These are phyloP conservation scores for Melaleuca alternifolia DNA, from an alignment of 345 rosid species.

Conservation along the genomic window DNA sequence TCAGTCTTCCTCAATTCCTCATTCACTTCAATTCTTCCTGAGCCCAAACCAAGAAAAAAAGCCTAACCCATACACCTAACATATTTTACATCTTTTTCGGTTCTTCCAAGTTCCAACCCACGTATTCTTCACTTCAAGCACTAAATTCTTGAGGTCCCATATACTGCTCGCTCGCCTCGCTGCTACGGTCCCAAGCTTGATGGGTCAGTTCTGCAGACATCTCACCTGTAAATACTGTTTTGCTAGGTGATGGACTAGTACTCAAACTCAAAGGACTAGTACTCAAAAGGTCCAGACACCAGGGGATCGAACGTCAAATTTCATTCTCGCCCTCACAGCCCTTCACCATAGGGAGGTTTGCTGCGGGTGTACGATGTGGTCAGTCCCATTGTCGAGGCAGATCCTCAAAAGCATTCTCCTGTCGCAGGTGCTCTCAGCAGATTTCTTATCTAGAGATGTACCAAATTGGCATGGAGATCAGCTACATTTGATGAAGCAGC, in stretches of 20 bases:
- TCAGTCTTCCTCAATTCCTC: no score
- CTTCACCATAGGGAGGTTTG: neutral
- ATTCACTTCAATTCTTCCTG: no score
- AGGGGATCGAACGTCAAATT: neutral
- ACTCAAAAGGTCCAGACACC: neutral
- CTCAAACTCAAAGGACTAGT: no score
- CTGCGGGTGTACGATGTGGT: neutral
- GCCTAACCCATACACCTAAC: no score
- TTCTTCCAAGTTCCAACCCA: no score
- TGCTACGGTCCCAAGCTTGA: no score
- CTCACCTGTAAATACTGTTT: neutral
- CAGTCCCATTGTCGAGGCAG: neutral
- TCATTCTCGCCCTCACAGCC: neutral
- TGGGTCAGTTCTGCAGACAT: neutral
- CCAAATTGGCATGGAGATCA: neutral
- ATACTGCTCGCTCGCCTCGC: no score
- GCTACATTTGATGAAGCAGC: neutral
- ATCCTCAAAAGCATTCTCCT: neutral
- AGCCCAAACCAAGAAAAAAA: no score
- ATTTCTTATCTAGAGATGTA: neutral
- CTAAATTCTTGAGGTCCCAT: no score
- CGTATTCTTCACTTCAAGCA: no score
- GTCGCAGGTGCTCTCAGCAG: neutral
- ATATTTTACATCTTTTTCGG: no score
- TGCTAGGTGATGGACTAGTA: no score